Conservation (phyloP, 2,329 filamentous ascomycete genomes). For the Colletotrichum trifolii region DNA sequence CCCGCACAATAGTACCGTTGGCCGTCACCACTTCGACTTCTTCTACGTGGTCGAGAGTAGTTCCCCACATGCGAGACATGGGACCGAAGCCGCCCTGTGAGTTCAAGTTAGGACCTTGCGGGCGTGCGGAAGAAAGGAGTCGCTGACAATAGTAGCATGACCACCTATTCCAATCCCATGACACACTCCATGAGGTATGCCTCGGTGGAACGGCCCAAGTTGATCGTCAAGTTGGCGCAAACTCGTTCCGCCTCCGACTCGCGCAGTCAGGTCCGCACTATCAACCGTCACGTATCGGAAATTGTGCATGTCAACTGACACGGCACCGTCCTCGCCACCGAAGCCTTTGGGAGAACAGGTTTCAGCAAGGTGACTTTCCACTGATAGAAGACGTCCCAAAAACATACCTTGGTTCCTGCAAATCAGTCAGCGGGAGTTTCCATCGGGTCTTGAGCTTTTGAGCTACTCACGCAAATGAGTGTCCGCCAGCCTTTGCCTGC, state of each 20-base stretch:
- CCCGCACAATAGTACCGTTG: constrained; percentile 40
- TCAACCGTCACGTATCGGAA: constrained; percentile 67
- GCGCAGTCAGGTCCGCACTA: constrained; percentile 54
- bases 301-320: constrained; percentile 65
- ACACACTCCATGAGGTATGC: constrained; percentile 69
- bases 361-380: no score
- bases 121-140: background rate
- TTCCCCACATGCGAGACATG: constrained; percentile 68
- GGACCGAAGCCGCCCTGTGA: constrained; percentile 65
- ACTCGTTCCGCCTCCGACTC: constrained; percentile 62
- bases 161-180: constrained; percentile 68
- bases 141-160: constrained; percentile 64
- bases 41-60: constrained; percentile 63
- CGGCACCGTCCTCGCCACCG: constrained; percentile 60
- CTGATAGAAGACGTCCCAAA: background rate
- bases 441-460: no score
- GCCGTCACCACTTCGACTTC: constrained; percentile 49
- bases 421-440: background rate
- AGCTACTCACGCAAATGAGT: constrained; percentile 67
- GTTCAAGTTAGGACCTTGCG: background rate
- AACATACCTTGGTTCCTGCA: constrained; percentile 18
- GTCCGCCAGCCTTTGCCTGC: constrained; percentile 71
- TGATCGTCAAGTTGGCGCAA: constrained; percentile 62
- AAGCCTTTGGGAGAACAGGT: constrained; percentile 37
- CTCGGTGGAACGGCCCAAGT: constrained; percentile 62